phyloP scores from a whole-genome alignment of 2,329 filamentous ascomycete species.

The Arthrobotrys conoides region DNA sequence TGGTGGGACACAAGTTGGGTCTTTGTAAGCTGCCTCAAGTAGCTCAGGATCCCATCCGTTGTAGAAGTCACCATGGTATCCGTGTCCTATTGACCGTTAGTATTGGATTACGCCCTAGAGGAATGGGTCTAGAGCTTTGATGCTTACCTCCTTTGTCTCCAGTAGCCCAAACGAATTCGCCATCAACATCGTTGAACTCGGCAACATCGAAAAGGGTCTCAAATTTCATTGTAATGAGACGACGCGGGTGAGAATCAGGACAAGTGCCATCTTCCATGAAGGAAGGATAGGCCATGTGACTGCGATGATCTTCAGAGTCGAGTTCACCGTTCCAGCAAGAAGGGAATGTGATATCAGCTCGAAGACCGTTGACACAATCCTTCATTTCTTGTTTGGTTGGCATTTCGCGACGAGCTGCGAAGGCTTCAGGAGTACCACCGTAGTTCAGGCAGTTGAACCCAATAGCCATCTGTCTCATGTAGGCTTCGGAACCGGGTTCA shows the following conservation, averaged over 20 bases:
- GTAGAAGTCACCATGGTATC: slow-evolving; percentile 72
- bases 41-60: slow-evolving; percentile 69
- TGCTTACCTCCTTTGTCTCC: slow-evolving; percentile 79
- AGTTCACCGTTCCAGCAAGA: slow-evolving; percentile 86
- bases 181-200: slow-evolving; percentile 72
- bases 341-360: slow-evolving; percentile 88
- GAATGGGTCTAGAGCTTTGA: slow-evolving; percentile 23
- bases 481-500: slow-evolving; percentile 76
- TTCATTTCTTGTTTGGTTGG: slow-evolving; percentile 83
- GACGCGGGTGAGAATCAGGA: slow-evolving; percentile 77
- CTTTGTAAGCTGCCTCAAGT: slow-evolving; percentile 66
- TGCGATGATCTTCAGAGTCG: slow-evolving; percentile 72
- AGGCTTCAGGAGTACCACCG: slow-evolving; percentile 74
- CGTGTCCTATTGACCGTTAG: slow-evolving; percentile 67
- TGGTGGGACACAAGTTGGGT: slow-evolving; percentile 55
- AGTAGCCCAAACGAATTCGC: slow-evolving; percentile 82
- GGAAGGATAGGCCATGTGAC: slow-evolving; percentile 83
- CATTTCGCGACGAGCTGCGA: slow-evolving; percentile 84
- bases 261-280: slow-evolving; percentile 83
- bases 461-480: slow-evolving; percentile 82
- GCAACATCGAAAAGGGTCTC: slow-evolving; percentile 87
- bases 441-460: slow-evolving; percentile 98
- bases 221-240: slow-evolving; percentile 82
- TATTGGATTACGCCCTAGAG: slow-evolving; percentile 37
- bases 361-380: slow-evolving; percentile 84